phyloP scores from a whole-genome alignment of 306 rosid genomes.

The Fagus crenata region DNA sequence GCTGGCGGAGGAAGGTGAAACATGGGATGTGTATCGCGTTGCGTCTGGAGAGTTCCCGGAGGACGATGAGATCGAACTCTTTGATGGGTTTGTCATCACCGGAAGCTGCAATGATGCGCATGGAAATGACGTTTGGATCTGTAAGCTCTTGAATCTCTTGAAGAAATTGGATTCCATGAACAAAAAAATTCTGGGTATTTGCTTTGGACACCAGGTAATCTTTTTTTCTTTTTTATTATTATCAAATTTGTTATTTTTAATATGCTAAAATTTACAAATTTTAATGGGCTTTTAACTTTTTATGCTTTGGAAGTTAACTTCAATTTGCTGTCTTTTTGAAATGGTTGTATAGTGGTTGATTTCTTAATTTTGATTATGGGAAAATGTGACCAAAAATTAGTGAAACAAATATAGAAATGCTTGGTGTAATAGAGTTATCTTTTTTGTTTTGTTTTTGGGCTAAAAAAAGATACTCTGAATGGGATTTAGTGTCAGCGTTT shows the following conservation, averaged over 20 bases:
- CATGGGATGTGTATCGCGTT: constrained; percentile 69
- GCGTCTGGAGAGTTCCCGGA: constrained; percentile 54
- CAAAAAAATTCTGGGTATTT: constrained; percentile 75
- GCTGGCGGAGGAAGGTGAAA: constrained; percentile 76
- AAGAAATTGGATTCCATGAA: constrained; percentile 50
- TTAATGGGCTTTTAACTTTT: neutral
- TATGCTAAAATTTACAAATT: no score
- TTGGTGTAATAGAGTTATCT: neutral
- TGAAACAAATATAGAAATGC: neutral
- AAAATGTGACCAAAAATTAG: neutral
- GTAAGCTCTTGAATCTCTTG: constrained; percentile 45
- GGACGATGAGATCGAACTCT: constrained; percentile 37
- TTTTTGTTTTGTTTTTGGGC: no score
- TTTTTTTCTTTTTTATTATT: neutral
- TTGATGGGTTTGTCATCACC: constrained; percentile 73
- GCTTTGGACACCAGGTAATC: constrained; percentile 85
- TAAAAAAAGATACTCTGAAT: neutral
- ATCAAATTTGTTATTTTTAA: no score
- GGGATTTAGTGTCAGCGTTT: neutral
- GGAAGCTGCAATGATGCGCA: constrained; percentile 91
- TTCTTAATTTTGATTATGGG: neutral
- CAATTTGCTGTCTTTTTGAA: neutral
- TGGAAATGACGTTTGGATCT: constrained; percentile 77
- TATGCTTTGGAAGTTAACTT: neutral
- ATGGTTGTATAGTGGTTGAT: neutral